Percentiles rank a stretch among this genome's conserved stretches.
Evolutionary conservation across 1,139 yeast species (phyloP).

Genomic region (Magnusiomyces suaveolens): DNA sequence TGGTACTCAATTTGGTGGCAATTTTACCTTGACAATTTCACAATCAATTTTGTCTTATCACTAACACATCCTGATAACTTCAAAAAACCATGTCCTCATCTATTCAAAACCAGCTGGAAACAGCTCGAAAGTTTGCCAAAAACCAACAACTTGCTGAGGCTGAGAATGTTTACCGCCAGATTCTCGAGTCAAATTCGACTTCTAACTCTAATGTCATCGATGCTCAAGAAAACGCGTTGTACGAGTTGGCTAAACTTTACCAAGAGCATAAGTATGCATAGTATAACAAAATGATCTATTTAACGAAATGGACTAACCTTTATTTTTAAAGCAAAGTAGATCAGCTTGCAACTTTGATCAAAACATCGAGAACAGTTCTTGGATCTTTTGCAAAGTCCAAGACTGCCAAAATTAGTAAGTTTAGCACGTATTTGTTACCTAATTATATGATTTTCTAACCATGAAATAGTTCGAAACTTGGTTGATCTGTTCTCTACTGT

Average conservation of each 20-base stretch:
- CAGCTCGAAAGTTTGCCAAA: slow-evolving; percentile 49
- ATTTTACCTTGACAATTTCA: too few species aligned
- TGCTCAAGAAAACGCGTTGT: slow-evolving; percentile 31
- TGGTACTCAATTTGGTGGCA: background rate
- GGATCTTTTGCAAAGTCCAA: slow-evolving; percentile 80
- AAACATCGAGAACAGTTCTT: slow-evolving; percentile 61
- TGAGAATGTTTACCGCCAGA: slow-evolving; percentile 44
- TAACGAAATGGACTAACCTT: background rate
- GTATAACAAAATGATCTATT: background rate
- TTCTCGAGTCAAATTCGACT: slow-evolving; percentile 33
- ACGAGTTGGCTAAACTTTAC: slow-evolving; percentile 31
- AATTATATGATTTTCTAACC: slow-evolving; percentile 54
- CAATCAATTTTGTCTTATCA: background rate
- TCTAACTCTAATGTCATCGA: slow-evolving; percentile 35
- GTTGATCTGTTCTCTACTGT: slow-evolving; percentile 70
- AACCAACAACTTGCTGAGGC: slow-evolving; percentile 46
- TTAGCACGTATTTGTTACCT: slow-evolving; percentile 50
- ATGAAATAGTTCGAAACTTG: slow-evolving; percentile 45
- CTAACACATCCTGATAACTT: background rate
- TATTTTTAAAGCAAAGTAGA: slow-evolving; percentile 33
- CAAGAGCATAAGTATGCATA: slow-evolving; percentile 22
- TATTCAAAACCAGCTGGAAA: slow-evolving; percentile 28
- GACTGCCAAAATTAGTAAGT: slow-evolving; percentile 69
- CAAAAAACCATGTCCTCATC: background rate
- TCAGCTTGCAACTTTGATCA: slow-evolving; percentile 52